phyloP scores from a whole-genome alignment of 2,329 filamentous ascomycete species.

The Aureobasidium uvarum region DNA sequence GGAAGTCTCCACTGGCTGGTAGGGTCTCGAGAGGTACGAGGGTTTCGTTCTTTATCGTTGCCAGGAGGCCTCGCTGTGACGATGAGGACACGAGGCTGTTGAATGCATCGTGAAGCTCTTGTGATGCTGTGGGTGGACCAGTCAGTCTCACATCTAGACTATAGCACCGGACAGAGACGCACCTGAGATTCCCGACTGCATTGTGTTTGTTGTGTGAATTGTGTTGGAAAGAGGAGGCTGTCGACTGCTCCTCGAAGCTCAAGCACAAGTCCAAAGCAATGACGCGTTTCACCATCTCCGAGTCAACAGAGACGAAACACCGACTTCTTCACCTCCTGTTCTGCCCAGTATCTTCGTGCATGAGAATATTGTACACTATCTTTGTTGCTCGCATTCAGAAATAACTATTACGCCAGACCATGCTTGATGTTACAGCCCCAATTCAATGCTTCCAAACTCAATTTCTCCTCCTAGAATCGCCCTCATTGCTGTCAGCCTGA shows the following conservation, averaged over 20 bases:
- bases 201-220: conserved; percentile 42
- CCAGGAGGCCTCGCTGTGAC: conserved; percentile 66
- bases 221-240: not conserved
- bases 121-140: conserved; percentile 58
- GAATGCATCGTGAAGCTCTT: conserved; percentile 74
- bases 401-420: not conserved
- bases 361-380: not conserved
- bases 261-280: conserved; percentile 16
- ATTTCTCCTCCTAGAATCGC: conserved; percentile 13
- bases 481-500: conserved; percentile 1
- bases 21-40: conserved; percentile 62
- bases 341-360: not conserved
- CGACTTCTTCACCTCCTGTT: not conserved
- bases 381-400: not conserved
- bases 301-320: not conserved
- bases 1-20: conserved; percentile 42
- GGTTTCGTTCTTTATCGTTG: conserved; percentile 66
- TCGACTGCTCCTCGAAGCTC: conserved; percentile 24
- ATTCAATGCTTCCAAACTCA: not conserved
- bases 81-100: conserved; percentile 62
- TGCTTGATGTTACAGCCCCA: not conserved
- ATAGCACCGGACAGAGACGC: conserved; percentile 31
- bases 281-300: conserved; percentile 16
- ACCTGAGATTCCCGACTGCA: conserved; percentile 81
- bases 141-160: not conserved